phyloP scores from a whole-genome alignment of 148 eudicot genomes.

The Silene latifolia region DNA sequence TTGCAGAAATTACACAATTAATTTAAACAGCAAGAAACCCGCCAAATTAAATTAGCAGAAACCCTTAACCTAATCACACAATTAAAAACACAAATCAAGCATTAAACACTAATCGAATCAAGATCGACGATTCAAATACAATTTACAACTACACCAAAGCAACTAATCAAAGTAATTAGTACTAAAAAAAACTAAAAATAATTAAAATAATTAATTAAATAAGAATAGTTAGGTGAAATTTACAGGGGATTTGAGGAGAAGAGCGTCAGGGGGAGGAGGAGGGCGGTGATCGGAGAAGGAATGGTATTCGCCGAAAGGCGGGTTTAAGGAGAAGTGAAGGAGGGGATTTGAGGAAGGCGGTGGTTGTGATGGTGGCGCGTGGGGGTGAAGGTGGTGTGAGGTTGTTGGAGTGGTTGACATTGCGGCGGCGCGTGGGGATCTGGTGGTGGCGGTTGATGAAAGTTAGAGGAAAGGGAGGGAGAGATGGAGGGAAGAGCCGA shows the following conservation, averaged over 20 bases:
- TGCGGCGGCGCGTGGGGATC: slow-evolving; percentile 6
- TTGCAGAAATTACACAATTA: neutral
- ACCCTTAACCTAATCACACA: neutral
- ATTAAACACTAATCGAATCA: neutral
- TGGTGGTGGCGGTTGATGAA: slow-evolving; percentile 1
- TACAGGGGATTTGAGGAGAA: slow-evolving; percentile 58
- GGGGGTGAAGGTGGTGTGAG: slow-evolving; percentile 13
- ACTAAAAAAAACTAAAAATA: neutral
- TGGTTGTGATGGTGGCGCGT: slow-evolving; percentile 2
- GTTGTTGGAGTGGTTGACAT: slow-evolving; percentile 18
- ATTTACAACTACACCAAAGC: slow-evolving; percentile 10
- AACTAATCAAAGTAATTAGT: neutral
- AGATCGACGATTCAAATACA: slow-evolving; percentile 20
- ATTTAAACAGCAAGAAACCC: slow-evolving; percentile 15
- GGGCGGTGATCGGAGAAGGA: slow-evolving; percentile 41
- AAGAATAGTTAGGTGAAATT: slow-evolving; percentile 5
- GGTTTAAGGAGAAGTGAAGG: slow-evolving; percentile 39
- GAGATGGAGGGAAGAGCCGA: neutral
- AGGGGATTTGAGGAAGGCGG: neutral
- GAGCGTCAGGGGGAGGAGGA: slow-evolving; percentile 32
- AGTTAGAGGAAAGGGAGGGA: neutral
- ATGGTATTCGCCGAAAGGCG: slow-evolving; percentile 73
- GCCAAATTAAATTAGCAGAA: slow-evolving; percentile 18
- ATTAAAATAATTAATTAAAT: neutral
- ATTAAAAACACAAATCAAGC: neutral